A percentile compares a stretch with the other conserved stretches of the same genome.
Evolutionary conservation across 352 stramenopile species (phyloP).

Genomic region (Blastocystis hominis): DNA sequence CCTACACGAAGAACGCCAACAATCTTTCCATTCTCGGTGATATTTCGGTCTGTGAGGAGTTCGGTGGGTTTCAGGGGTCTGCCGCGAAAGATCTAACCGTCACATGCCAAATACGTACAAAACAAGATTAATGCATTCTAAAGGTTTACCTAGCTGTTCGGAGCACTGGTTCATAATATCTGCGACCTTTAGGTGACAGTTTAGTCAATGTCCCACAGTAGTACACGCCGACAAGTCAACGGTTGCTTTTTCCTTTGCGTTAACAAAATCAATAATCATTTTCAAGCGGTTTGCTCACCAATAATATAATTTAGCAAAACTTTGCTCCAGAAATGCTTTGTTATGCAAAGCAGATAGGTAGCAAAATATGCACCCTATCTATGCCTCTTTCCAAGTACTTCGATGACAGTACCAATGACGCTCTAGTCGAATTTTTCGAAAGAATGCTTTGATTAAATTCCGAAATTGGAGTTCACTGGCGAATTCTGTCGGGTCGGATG

Average conservation of each 20-base stretch:
- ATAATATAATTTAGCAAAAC: too few species aligned
- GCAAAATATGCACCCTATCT: too few species aligned
- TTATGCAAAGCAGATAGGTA: too few species aligned
- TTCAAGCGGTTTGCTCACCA: neutral
- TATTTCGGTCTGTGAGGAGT: neutral
- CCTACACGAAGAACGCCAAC: slow-evolving; percentile 2
- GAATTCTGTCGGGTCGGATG: neutral
- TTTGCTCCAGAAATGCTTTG: too few species aligned
- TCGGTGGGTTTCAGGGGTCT: slow-evolving; percentile 1
- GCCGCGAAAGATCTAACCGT: neutral
- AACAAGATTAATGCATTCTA: neutral
- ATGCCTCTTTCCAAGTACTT: too few species aligned
- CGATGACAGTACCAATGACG: too few species aligned
- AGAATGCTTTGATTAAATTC: neutral
- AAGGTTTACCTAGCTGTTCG: neutral
- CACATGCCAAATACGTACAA: neutral
- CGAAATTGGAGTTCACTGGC: neutral
- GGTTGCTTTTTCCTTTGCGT: neutral
- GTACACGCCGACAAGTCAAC: slow-evolving; percentile 23
- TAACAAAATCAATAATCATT: slow-evolving; percentile 44
- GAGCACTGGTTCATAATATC: neutral
- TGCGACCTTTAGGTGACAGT: neutral
- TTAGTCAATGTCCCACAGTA: neutral
- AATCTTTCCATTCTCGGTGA: neutral
- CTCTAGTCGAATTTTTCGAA: too few species aligned